Evolutionary conservation across 2,329 filamentous ascomycete genomes (phyloP).

Genomic region (Fusarium sp.): DNA sequence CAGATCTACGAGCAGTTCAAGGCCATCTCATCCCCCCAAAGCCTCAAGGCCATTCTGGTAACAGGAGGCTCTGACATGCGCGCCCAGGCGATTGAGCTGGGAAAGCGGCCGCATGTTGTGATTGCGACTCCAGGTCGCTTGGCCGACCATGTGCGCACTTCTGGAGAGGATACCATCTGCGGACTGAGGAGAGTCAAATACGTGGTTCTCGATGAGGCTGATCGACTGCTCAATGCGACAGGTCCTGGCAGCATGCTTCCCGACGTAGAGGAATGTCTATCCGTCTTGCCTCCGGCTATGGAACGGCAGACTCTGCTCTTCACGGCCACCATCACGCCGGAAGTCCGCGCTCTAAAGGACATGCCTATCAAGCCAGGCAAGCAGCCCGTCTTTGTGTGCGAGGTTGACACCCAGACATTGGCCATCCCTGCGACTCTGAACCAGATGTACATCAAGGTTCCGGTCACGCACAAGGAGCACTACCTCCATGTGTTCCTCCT

Average conservation of each 20-base stretch:
- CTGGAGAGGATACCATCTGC: conserved; percentile 89
- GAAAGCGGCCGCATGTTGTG: conserved; percentile 86
- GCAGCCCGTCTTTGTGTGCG: conserved; percentile 87
- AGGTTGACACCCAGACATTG: conserved; percentile 81
- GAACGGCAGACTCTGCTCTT: conserved; percentile 95
- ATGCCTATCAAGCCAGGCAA: conserved; percentile 77
- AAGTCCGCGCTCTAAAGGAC: conserved; percentile 88
- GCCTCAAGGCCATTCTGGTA: conserved; percentile 87
- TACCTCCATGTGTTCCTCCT: conserved; percentile 91
- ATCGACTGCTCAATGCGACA: conserved; percentile 82
- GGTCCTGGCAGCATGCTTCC: conserved; percentile 90
- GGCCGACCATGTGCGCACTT: conserved; percentile 92
- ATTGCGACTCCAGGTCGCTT: conserved; percentile 94
- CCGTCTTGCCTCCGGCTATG: conserved; percentile 79
- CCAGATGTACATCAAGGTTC: conserved; percentile 89
- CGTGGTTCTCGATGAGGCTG: conserved; percentile 95
- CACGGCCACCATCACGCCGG: conserved; percentile 93
- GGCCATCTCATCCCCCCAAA: conserved; percentile 89
- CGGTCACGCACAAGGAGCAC: conserved; percentile 92
- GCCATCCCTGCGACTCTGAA: conserved; percentile 84
- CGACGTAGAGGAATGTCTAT: conserved; percentile 90
- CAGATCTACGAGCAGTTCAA: conserved; percentile 98
- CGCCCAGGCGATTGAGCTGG: conserved; percentile 85
- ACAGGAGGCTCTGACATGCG: conserved; percentile 96
- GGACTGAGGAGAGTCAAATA: conserved; percentile 83